Evolutionary conservation across 202 grass and related monocot genomes (phyloP).

Genomic region (Dendrocalamus latiflorus): DNA sequence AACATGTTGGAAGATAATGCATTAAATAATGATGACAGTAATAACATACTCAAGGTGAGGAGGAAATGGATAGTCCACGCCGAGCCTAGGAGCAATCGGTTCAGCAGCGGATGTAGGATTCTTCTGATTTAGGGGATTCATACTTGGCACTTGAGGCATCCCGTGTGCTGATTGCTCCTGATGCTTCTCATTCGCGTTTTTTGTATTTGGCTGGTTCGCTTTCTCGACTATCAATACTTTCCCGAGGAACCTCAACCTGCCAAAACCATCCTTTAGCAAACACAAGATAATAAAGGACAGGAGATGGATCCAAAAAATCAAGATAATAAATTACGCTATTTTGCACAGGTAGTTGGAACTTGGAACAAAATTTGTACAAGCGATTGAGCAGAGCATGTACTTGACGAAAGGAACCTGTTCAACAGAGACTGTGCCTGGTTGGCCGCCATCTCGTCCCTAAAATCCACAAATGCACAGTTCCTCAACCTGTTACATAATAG

Average conservation of each 20-base stretch:
- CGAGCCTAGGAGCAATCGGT: slow-evolving; percentile 73
- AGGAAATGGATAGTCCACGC: slow-evolving; percentile 90
- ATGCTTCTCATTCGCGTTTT: slow-evolving; percentile 32
- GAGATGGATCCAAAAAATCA: background rate
- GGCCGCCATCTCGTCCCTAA: slow-evolving; percentile 62
- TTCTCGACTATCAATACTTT: slow-evolving; percentile 76
- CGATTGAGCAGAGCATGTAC: background rate
- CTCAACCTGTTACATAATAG: slow-evolving; percentile 50
- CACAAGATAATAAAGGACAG: background rate
- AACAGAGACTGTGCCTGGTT: slow-evolving; percentile 56
- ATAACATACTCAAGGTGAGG: slow-evolving; percentile 81
- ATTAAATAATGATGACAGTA: background rate
- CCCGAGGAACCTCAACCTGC: slow-evolving; percentile 82
- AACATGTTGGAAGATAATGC: slow-evolving; percentile 6
- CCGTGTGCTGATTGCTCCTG: slow-evolving; percentile 27
- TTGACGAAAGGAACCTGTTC: slow-evolving; percentile 60
- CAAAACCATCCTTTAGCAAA: slow-evolving; percentile 31
- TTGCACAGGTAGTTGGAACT: background rate
- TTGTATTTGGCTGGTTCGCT: slow-evolving; percentile 44
- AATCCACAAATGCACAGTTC: slow-evolving; percentile 92
- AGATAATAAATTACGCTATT: background rate
- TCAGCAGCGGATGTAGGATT: slow-evolving; percentile 46
- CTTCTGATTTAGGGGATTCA: slow-evolving; percentile 33
- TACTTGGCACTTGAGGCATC: slow-evolving; percentile 29
- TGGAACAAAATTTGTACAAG: background rate